A percentile compares a stretch with the other conserved stretches of the same genome.
Evolutionary conservation across 768 basidiomycete species (phyloP).

Genomic region (Lactarius trivialis): DNA sequence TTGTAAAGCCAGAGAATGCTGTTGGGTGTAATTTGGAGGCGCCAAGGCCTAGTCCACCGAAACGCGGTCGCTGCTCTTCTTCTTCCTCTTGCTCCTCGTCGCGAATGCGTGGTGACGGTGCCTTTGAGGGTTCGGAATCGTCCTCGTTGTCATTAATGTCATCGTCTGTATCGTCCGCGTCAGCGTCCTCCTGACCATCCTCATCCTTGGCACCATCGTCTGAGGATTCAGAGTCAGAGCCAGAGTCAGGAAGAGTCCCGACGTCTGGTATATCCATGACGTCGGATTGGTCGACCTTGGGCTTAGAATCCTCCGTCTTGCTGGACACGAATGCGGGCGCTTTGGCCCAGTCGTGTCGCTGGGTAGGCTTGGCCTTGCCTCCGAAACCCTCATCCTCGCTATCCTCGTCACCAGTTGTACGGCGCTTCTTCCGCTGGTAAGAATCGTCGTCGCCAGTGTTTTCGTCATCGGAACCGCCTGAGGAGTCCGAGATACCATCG

Average conservation of each 20-base stretch:
- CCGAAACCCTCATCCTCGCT: constrained; percentile 42
- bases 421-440: constrained; percentile 62
- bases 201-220: constrained; percentile 31
- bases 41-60: constrained; percentile 42
- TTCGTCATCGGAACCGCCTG: constrained; percentile 49
- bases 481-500: constrained; percentile 64
- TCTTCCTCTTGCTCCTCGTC: constrained; percentile 44
- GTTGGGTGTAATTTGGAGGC: constrained; percentile 25
- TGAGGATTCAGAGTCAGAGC: constrained; percentile 35
- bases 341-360: constrained; percentile 63
- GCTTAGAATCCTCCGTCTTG: constrained; percentile 26
- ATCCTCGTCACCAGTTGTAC: constrained; percentile 62
- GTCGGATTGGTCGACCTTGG: constrained; percentile 34
- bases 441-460: constrained; percentile 63
- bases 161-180: constrained; percentile 32
- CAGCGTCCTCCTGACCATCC: constrained; percentile 24
- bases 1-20: constrained; percentile 33
- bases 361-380: constrained; percentile 29
- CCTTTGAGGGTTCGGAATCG: constrained; percentile 45
- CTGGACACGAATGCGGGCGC: constrained; percentile 69
- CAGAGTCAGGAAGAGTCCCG: constrained; percentile 24
- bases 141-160: constrained; percentile 34
- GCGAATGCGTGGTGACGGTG: constrained; percentile 50
- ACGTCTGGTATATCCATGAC: constrained; percentile 34
- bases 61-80: constrained; percentile 37